Evolutionary conservation across 2,329 filamentous ascomycete species (phyloP).

Genomic region (Claviceps quebecensis): DNA sequence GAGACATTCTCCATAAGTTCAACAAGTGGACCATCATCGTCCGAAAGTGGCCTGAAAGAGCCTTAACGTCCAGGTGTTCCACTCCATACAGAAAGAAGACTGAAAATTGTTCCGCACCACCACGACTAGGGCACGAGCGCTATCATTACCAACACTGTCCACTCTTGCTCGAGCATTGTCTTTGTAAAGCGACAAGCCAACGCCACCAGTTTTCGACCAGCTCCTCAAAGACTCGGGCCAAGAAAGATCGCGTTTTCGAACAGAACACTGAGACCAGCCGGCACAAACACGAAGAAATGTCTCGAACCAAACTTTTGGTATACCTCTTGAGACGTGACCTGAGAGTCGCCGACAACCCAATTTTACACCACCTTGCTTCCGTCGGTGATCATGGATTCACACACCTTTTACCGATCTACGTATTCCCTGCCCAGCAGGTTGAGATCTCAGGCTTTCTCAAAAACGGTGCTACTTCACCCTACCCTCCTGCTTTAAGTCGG

Average conservation of each 20-base stretch:
- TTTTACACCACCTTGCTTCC: conserved; percentile 45
- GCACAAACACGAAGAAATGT: conserved; percentile 13
- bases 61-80: too few species aligned
- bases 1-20: too few species aligned
- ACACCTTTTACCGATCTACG: conserved; percentile 57
- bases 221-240: not conserved
- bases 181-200: not conserved
- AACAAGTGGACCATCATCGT: not conserved
- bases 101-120: not conserved
- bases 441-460: conserved; percentile 63
- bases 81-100: too few species aligned
- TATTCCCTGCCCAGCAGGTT: conserved; percentile 56
- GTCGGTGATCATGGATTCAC: conserved; percentile 40
- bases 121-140: not conserved
- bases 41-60: not conserved
- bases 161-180: too few species aligned
- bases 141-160: too few species aligned
- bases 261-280: not conserved
- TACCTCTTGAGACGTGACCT: conserved; percentile 63
- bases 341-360: conserved; percentile 59
- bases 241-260: not conserved
- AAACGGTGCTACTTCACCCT: conserved; percentile 42
- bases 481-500: conserved; percentile 52
- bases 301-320: conserved; percentile 40
- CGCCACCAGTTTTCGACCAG: not conserved